Evolutionary conservation across 2,329 filamentous ascomycete species (phyloP).

Genomic region (Sclerotinia subarctica): DNA sequence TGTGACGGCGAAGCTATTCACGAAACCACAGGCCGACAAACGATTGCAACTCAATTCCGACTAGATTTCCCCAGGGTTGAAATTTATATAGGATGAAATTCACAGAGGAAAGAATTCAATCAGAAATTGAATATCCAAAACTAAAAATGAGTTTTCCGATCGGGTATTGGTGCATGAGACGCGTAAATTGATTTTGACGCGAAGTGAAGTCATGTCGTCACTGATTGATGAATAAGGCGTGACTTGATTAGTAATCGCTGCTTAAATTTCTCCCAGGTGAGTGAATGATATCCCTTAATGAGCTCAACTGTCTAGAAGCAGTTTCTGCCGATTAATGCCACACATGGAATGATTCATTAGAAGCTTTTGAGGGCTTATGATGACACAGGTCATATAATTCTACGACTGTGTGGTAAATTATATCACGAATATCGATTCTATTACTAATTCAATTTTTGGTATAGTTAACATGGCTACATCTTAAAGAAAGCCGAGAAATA

Average conservation of each 20-base stretch:
- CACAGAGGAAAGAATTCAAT: neutral
- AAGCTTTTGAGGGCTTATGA: too few relatives aligned
- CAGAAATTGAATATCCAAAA: neutral
- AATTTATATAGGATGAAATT: neutral
- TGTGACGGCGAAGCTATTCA: neutral
- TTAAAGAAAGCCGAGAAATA: neutral
- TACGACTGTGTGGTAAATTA: too few relatives aligned
- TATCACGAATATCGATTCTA: too few relatives aligned
- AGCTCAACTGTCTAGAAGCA: too few relatives aligned
- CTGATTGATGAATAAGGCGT: constrained; percentile 2
- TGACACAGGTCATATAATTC: too few relatives aligned
- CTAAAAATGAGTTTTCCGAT: neutral
- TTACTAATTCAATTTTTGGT: neutral
- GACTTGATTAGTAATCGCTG: neutral
- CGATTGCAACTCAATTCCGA: neutral
- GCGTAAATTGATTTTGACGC: constrained; percentile 18
- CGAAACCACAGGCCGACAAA: neutral
- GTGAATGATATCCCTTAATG: too few relatives aligned
- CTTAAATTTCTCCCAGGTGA: neutral
- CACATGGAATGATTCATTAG: too few relatives aligned
- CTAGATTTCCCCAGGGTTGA: neutral
- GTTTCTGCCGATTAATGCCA: too few relatives aligned
- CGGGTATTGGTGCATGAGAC: constrained; percentile 1
- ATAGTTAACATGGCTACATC: neutral
- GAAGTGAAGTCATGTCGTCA: constrained; percentile 17